Evolutionary conservation across 352 stramenopile genomes (phyloP).

Genomic region (Blastocystis sp.): DNA sequence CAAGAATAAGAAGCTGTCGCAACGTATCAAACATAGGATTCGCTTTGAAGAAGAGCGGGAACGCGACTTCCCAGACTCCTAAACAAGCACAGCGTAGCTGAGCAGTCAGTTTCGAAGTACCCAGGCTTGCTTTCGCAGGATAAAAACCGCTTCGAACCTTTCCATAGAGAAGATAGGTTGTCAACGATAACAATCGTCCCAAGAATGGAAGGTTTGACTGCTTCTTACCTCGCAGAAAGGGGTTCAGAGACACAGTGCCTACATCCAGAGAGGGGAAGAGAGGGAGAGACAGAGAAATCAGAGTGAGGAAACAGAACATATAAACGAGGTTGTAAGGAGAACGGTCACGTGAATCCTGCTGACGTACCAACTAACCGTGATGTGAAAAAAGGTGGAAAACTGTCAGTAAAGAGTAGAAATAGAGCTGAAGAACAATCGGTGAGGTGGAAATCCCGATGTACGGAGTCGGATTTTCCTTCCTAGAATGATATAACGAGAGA

Average conservation of each 20-base stretch:
- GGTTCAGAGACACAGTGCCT: neutral
- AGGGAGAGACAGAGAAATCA: neutral
- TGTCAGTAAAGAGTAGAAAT: neutral
- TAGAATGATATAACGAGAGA: neutral
- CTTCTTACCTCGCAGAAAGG: neutral
- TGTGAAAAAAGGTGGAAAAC: neutral
- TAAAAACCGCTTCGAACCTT: slow-evolving; percentile 1
- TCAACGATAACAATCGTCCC: neutral
- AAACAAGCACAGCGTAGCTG: slow-evolving; percentile 39
- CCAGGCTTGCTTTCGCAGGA: neutral
- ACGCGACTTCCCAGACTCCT: neutral
- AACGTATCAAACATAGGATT: slow-evolving; percentile 14
- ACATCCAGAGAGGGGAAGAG: neutral
- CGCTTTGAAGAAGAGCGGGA: slow-evolving; percentile 23
- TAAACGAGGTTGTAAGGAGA: slow-evolving; percentile 49
- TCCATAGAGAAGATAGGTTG: slow-evolving; percentile 1
- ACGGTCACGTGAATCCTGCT: neutral
- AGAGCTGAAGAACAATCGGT: slow-evolving; percentile 22
- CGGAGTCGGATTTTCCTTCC: neutral
- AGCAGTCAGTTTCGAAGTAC: slow-evolving; percentile 3
- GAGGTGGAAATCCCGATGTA: slow-evolving; percentile 5
- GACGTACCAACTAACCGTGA: neutral
- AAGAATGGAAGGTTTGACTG: neutral
- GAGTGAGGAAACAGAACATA: slow-evolving; percentile 44
- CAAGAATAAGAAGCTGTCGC: neutral